phyloP scores from a whole-genome alignment of 306 rosid species.

The Vachellia collinsii region DNA sequence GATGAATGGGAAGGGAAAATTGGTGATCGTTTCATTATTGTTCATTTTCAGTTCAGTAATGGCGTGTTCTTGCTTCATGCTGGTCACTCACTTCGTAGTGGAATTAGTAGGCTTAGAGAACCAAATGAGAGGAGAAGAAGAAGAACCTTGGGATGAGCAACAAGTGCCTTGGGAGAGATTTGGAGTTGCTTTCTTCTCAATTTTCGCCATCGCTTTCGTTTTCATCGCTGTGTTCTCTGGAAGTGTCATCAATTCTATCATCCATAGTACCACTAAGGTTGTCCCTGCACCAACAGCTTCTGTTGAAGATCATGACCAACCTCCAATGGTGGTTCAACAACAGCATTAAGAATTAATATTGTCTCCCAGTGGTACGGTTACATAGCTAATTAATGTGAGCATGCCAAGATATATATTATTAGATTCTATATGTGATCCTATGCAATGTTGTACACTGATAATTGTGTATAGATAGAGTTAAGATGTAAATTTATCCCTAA shows the following conservation, averaged over 20 bases:
- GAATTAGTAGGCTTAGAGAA: conserved; percentile 24
- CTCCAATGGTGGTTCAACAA: not conserved
- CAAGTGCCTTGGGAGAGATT: conserved; percentile 44
- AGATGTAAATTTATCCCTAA: no score
- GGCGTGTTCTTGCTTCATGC: conserved; percentile 45
- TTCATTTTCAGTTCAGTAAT: conserved; percentile 41
- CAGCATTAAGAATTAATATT: not conserved
- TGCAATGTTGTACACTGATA: no score
- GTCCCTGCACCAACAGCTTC: conserved; percentile 24
- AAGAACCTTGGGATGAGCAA: not conserved
- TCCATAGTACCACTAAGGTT: conserved; percentile 40
- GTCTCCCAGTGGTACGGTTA: not conserved
- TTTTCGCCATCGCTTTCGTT: conserved; percentile 46
- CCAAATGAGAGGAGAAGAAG: conserved; percentile 3
- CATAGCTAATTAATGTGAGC: no score
- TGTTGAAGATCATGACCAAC: not conserved
- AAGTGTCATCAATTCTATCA: conserved; percentile 24
- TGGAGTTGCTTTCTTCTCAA: conserved; percentile 36
- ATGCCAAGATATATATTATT: not conserved
- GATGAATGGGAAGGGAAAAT: conserved; percentile 38
- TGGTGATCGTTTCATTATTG: conserved; percentile 34
- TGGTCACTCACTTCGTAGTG: conserved; percentile 37
- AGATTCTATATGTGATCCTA: no score
- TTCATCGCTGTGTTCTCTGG: conserved; percentile 40
- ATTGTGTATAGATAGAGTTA: no score